Base-by-base conservation (phyloP, 2,329 filamentous ascomycete species). In the Cryphonectria nitschkei region DNA sequence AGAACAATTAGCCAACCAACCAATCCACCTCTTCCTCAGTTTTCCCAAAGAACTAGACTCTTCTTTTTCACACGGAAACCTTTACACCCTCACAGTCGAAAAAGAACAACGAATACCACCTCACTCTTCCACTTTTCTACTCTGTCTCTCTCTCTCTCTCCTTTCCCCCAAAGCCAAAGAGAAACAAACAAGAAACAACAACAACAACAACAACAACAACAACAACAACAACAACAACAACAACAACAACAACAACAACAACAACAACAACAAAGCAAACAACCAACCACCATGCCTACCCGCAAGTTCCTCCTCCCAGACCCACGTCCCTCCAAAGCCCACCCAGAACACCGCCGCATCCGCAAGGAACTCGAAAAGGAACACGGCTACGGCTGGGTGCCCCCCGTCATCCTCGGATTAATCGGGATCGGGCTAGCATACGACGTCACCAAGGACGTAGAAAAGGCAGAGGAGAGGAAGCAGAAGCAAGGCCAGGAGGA, bases 311-410 rank as follows among this genome's bases (percentile, higher is more conserved):
- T 77, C 63, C 74, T 77, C 2, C 76, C 76, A 1, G 78, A 80
- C 46, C 75, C 77, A 0, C 75, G 81, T 3, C 81, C 83, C 5
- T 80, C 79, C n/a, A 77, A 76, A 26, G 81, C 81, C 1, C 78
- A 84, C 70, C 79, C 80, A 0, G 77, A 82, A n/a, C 76, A 79
- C 65, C 80, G 82, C 19, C 72, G 75, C 26, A 34, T 50, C 34
- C 79, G 80, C 72, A 83, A 84, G 69, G 72, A 80, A 43, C 72
- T 82, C 63, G 82, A 84, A 70, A 81, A 82, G 74, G 75, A 81
- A 41, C 74, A 77, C 71, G 80, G 80, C 43, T 85, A 84, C 75
- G 79, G 80, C 68, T 84, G 82, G 80, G 79, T 76, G 5, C 79
- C 81, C 41, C 81, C 79, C 69, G 70, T 84, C 43, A 76, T 78